Evolutionary conservation across 2,329 filamentous ascomycete genomes (phyloP).

Genomic region (Lecanicillium sp.): DNA sequence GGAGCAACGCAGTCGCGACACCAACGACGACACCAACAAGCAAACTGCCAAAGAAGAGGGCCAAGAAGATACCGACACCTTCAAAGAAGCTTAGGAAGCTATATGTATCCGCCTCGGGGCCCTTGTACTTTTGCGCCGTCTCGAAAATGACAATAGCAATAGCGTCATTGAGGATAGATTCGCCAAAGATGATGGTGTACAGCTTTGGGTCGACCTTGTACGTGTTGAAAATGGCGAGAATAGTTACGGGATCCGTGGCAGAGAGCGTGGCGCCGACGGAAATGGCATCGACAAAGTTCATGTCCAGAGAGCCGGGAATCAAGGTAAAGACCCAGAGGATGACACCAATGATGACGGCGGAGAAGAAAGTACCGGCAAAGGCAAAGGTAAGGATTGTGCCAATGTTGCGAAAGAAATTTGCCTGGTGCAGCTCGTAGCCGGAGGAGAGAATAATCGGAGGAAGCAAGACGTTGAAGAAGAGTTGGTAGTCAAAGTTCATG

Average conservation of each 20-base stretch:
- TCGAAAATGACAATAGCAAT: conserved; percentile 98
- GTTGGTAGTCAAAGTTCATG: conserved; percentile 96
- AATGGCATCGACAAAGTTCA: conserved; percentile 92
- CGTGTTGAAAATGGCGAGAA: conserved; percentile 96
- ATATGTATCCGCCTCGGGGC: conserved; percentile 61
- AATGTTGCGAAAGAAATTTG: conserved; percentile 98
- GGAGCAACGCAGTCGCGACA: conserved; percentile 73
- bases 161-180: conserved; percentile 95
- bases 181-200: conserved; percentile 97
- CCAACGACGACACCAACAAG: conserved; percentile 83
- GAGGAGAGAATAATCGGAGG: conserved; percentile 96
- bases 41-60: conserved; percentile 92
- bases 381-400: conserved; percentile 96
- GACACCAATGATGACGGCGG: conserved; percentile 84
- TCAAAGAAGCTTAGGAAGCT: conserved; percentile 80
- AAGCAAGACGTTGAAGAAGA: conserved; percentile 99
- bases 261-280: conserved; percentile 94
- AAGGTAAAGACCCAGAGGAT: conserved; percentile 85
- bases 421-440: conserved; percentile 94
- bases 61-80: conserved; percentile 86
- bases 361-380: conserved; percentile 94
- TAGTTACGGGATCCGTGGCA: conserved; percentile 94
- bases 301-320: conserved; percentile 73
- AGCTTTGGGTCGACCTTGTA: conserved; percentile 99
- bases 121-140: conserved; percentile 87